These are phyloP conservation scores for Colletotrichum sp. DNA, from an alignment of 2,329 filamentous ascomycete genomes.

Conservation along the genomic window DNA sequence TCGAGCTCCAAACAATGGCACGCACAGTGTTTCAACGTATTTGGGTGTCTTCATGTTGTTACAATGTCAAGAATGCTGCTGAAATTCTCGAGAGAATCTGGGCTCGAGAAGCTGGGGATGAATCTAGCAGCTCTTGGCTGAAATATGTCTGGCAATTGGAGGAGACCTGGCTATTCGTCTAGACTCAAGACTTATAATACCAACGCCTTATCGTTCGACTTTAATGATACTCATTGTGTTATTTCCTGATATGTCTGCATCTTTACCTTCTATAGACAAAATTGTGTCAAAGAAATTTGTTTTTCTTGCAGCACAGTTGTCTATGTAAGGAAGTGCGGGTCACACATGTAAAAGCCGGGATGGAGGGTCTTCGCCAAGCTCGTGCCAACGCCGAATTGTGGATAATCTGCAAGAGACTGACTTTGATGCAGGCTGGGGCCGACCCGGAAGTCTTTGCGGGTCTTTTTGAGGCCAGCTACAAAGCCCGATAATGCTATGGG, in stretches of 20 bases:
- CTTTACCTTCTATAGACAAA: not conserved
- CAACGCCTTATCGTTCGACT: not conserved
- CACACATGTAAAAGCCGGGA: not conserved
- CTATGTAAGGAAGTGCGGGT: conserved; percentile 3
- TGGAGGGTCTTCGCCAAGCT: not conserved
- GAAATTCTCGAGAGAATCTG: conserved; percentile 3
- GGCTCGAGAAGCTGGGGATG: not conserved
- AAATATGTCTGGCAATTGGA: conserved; percentile 5
- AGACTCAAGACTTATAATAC: not conserved
- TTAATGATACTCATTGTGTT: not conserved
- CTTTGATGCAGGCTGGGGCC: not conserved
- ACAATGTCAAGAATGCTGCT: conserved; percentile 4
- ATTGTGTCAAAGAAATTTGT: not conserved
- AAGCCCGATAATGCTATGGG: not conserved
- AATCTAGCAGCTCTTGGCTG: not conserved
- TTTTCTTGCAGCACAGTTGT: not conserved
- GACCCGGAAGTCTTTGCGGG: not conserved
- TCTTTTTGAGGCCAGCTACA: conserved; percentile 13
- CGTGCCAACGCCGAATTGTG: not conserved
- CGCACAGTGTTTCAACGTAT: not conserved
- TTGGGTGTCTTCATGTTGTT: conserved; percentile 15
- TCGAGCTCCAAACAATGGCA: not conserved
- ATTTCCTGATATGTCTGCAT: not conserved
- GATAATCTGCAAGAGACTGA: conserved; percentile 2
- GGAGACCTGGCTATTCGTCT: conserved; percentile 13